phyloP scores from a whole-genome alignment of 352 stramenopile genomes.

The Thraustochytrium sp. region DNA sequence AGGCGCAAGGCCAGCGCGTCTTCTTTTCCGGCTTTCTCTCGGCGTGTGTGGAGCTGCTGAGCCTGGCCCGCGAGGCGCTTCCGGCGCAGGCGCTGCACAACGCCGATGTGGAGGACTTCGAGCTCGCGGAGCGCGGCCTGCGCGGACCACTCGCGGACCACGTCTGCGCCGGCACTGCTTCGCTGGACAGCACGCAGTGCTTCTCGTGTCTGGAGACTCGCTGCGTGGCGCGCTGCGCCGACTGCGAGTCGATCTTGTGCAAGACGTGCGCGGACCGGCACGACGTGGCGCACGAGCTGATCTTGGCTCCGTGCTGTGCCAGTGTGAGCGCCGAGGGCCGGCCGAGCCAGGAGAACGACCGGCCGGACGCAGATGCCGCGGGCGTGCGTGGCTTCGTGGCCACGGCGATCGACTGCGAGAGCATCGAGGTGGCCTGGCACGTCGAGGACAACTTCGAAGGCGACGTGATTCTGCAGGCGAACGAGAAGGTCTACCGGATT shows the following conservation, averaged over 20 bases:
- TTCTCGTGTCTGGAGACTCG: neutral
- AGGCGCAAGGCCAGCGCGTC: constrained; percentile 47
- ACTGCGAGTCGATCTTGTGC: neutral
- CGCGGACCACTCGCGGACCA: neutral
- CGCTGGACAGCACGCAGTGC: neutral
- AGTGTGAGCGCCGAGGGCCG: neutral
- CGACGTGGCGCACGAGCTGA: neutral
- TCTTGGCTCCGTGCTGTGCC: neutral
- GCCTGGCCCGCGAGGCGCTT: neutral
- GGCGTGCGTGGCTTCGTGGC: neutral
- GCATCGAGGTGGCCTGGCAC: neutral
- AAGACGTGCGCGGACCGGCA: neutral
- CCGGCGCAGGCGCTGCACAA: neutral
- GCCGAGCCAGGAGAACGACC: constrained; percentile 9
- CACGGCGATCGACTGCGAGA: neutral
- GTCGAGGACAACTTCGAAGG: neutral
- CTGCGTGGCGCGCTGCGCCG: neutral
- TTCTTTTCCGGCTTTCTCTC: constrained; percentile 49
- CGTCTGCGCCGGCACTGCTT: neutral
- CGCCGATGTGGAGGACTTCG: neutral
- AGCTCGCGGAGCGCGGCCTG: neutral
- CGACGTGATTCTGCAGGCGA: neutral
- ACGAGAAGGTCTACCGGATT: neutral
- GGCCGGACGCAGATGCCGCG: neutral
- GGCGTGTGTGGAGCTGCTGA: neutral